Evolutionary conservation across 1,139 yeast genomes (phyloP), one percentile per base, ranked within the genome.

Genomic region (Citeromyces hawaiiensis): DNA sequence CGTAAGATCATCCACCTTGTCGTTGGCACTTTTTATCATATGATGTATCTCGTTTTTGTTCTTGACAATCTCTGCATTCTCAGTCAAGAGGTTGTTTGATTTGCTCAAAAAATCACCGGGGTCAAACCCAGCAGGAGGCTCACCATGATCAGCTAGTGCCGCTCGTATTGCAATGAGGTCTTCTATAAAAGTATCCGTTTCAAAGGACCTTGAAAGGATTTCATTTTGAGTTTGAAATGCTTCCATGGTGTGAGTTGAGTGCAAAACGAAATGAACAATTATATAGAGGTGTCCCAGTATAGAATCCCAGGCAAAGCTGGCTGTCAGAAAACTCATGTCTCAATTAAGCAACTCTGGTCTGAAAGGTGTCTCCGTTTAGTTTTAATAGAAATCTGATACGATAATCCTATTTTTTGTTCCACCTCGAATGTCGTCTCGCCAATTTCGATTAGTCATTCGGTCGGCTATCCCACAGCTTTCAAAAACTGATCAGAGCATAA

Each of bases 1-100:
- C 27, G 27, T 23, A 9, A 23, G 27, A 23, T 23, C 27, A 5
- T 5, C 8, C 27, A 23, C 27, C 11, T 23, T 23, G 11, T 23
- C 27, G 9, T 9, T 23, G 27, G 27, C 27, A 9, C 11, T 23
- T 23, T 23, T 23, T 23, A 23, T 23, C 27, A 23, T 23, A 6
- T 9, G 8, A 9, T 23, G 27, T 7, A 50, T 39, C 15, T 40
- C 42, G 39, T 47, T 47, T 23, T 53, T 54, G 2, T 38, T 25
- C 10, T 39, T 39, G 1, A 47, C 40, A 19, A 55, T 35, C n/a
- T 42, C 36, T 5, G 47, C 40, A 15, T 46, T 49, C 38, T 53
- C 56, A 19, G 47, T 27, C 7, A 48, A 46, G 13, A 47, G 13
- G 21, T 43, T 36, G 17, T 17, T 15, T 8, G 35, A 17, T 31